Percentiles rank a stretch among this genome's conserved stretches.
Evolutionary conservation across 73 alveolate genomes (phyloP).

Genomic region (Paramecium tetraurelia): DNA sequence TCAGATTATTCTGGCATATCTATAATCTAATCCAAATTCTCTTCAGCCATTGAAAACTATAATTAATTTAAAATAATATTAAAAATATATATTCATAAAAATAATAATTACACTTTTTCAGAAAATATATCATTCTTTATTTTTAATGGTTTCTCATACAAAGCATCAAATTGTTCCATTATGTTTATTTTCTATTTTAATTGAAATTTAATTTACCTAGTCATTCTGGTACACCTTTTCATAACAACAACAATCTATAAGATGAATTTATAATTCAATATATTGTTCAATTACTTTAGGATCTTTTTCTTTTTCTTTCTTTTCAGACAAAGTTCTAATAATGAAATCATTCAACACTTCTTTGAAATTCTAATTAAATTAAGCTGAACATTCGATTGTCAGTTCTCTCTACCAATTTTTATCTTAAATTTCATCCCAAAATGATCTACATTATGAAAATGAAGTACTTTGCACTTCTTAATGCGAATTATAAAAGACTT

Average conservation of each 20-base stretch:
- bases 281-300: neutral
- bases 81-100: neutral
- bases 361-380: neutral
- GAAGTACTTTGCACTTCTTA: neutral
- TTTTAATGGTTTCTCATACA: neutral
- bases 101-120: neutral
- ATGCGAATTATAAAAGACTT: neutral
- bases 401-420: neutral
- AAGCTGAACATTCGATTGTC: neutral
- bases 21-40: conserved; percentile 10
- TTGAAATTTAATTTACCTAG: neutral
- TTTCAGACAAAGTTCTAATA: neutral
- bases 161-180: neutral
- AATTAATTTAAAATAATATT: neutral
- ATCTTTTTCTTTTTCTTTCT: neutral
- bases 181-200: neutral
- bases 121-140: neutral
- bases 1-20: conserved; percentile 66
- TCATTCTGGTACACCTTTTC: neutral
- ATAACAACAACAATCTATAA: neutral
- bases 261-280: neutral
- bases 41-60: conserved; percentile 44
- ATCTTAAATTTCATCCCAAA: neutral
- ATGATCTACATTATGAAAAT: neutral
- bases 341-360: conserved; percentile 22